These are phyloP conservation scores for Termitomyces sp. DNA, from an alignment of 768 basidiomycete genomes.

Conservation along the genomic window DNA sequence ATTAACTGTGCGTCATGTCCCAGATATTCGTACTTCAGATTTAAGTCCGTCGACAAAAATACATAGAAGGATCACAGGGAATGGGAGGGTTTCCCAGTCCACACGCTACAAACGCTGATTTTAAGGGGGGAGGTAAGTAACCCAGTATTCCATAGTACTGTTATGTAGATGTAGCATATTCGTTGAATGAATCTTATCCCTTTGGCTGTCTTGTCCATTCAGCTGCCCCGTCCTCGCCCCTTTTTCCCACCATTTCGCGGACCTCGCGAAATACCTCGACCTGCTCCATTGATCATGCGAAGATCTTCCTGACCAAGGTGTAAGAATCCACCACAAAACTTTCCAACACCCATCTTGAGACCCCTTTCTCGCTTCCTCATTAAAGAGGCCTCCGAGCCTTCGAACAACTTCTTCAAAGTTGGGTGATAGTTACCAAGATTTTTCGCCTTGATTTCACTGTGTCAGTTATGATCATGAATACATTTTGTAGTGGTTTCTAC, in stretches of 20 bases:
- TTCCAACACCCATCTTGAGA: constrained; percentile 76
- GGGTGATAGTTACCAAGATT: constrained; percentile 85
- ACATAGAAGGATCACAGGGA: too few relatives aligned
- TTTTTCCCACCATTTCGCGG: constrained; percentile 17
- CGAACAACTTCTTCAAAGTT: constrained; percentile 64
- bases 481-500: constrained; percentile 34
- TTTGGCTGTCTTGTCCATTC: neutral
- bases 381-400: constrained; percentile 23
- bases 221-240: constrained; percentile 16
- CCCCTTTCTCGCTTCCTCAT: constrained; percentile 58
- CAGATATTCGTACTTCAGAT: too few relatives aligned
- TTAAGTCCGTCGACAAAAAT: too few relatives aligned
- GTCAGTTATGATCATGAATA: neutral
- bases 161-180: neutral
- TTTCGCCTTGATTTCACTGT: constrained; percentile 57
- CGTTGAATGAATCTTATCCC: neutral
- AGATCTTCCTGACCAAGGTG: constrained; percentile 64
- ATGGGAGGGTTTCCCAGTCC: too few relatives aligned
- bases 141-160: neutral
- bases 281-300: constrained; percentile 24
- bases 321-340: constrained; percentile 65
- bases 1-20: too few relatives aligned
- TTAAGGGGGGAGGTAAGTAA: too few relatives aligned
- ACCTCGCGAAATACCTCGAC: constrained; percentile 14
- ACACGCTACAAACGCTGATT: neutral